A percentile compares a stretch with the other conserved stretches of the same genome.
These are phyloP conservation scores for Monosporascus sp. DNA, from an alignment of 2,329 filamentous ascomycete genomes.

Conservation along the genomic window DNA sequence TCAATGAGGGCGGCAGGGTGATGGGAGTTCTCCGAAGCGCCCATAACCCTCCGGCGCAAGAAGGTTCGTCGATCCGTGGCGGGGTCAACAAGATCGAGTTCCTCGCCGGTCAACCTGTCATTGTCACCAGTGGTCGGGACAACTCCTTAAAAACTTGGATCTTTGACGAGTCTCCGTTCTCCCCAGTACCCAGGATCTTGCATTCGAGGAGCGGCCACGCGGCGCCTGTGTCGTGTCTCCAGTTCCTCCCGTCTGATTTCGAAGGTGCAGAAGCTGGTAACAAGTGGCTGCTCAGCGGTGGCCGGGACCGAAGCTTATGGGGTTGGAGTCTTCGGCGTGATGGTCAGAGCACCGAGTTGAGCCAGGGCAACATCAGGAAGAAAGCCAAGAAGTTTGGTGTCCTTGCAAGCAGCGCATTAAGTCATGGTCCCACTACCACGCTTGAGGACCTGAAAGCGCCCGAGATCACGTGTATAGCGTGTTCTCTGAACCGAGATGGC, in stretches of 20 bases:
- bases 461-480: slow-evolving; percentile 86
- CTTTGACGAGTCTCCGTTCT: slow-evolving; percentile 88
- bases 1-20: slow-evolving; percentile 82
- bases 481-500: slow-evolving; percentile 88
- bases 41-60: slow-evolving; percentile 67
- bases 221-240: slow-evolving; percentile 73
- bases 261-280: slow-evolving; percentile 84
- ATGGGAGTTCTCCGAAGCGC: slow-evolving; percentile 83
- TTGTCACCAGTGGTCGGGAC: slow-evolving; percentile 85
- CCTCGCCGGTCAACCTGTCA: slow-evolving; percentile 78
- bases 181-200: slow-evolving; percentile 75
- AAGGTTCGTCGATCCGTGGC: slow-evolving; percentile 55
- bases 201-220: slow-evolving; percentile 87
- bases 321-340: slow-evolving; percentile 93
- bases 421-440: slow-evolving; percentile 56
- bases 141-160: slow-evolving; percentile 97
- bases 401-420: slow-evolving; percentile 50
- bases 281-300: slow-evolving; percentile 91
- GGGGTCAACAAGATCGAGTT: slow-evolving; percentile 89
- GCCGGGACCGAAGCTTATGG: slow-evolving; percentile 87
- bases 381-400: slow-evolving; percentile 87
- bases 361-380: slow-evolving; percentile 81
- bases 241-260: slow-evolving; percentile 82
- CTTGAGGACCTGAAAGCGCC: slow-evolving; percentile 80
- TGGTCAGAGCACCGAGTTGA: slow-evolving; percentile 88